Base-by-base conservation (phyloP, 2,329 filamentous ascomycete genomes). In the Emericellopsis atlantica region DNA sequence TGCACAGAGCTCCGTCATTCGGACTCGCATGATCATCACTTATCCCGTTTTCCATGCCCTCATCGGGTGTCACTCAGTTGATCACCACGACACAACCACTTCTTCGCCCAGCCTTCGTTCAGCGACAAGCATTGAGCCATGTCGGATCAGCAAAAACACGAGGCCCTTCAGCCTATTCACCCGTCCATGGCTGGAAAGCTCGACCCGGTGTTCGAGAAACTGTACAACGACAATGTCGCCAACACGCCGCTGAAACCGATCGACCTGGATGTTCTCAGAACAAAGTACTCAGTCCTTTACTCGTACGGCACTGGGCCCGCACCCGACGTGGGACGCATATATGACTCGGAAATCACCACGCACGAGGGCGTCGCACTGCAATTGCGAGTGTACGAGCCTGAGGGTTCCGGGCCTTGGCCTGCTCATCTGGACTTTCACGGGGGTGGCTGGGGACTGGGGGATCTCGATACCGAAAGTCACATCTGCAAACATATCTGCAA, bases 391-490 rank as follows among this genome's bases (percentile, higher is more conserved):
- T 70, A 70, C 49, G 59, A 64, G 40, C 67, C 67, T 1, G 55
- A 26, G 14, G 24, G 14, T 10, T 11, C 55, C 0, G 43, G 50
- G 2, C 58, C 58, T 1, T 67, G 66, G 53, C 67, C 67, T 1
- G 67, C 68, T 4, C 65, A 70, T 38, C 49, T 71, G 37, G 64
- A 70, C 49, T 71, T 59, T 42, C 67, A 72, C 44, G 68, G 69
- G 15, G 69, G 69, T 18, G 64, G 63, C 23, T 72, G 68, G 60
- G 67, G 65, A 0, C 57, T 72, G 2, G 69, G 69, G 2, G 68
- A 69, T 44, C 54, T 72, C 11, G 62, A 67, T 16, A 70, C 67
- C 1, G 69, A 72, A 53, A 55, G 61, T 4, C 61, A 69, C 46
- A 64, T 71, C 42, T 70, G 66, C 58, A 57, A 59, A 40, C 66